Conservation (phyloP, 23 red algal genomes). For the Gracilaria gracilis region DNA sequence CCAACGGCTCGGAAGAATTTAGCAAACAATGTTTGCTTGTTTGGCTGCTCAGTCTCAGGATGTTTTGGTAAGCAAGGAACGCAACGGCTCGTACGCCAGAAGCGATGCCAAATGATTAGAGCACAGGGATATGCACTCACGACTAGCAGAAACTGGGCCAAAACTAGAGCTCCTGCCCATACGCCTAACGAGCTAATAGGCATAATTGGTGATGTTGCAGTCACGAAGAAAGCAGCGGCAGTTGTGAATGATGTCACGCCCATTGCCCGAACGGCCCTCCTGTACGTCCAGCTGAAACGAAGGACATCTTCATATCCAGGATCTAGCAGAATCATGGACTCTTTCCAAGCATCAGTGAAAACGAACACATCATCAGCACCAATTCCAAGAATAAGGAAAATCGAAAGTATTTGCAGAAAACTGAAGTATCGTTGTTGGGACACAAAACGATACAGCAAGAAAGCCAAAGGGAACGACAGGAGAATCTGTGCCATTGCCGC, state of each 20-base stretch:
- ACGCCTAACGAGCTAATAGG: constrained; percentile 63
- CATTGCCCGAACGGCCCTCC: constrained; percentile 66
- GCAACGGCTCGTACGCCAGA: constrained; percentile 18
- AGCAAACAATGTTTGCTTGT: background rate
- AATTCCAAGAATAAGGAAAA: constrained; percentile 70
- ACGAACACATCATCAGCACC: constrained; percentile 77
- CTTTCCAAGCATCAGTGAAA: constrained; percentile 68
- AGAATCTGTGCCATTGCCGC: constrained; percentile 69
- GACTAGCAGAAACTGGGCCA: constrained; percentile 63
- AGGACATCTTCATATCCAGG: background rate
- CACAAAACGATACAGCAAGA: constrained; percentile 65
- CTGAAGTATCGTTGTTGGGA: constrained; percentile 62
- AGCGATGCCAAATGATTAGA: constrained; percentile 72
- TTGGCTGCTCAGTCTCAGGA: background rate
- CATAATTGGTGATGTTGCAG: constrained; percentile 55
- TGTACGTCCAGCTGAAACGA: constrained; percentile 71
- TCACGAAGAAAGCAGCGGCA: constrained; percentile 74
- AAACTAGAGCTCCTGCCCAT: constrained; percentile 60
- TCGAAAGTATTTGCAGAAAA: constrained; percentile 57
- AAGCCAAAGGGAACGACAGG: constrained; percentile 71
- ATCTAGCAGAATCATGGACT: constrained; percentile 55
- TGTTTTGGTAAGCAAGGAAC: constrained; percentile 12
- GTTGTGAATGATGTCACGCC: constrained; percentile 63
- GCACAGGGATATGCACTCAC: constrained; percentile 67
- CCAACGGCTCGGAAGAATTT: background rate